Evolutionary conservation across 768 basidiomycete species (phyloP), one percentile per base, ranked within the genome.

Genomic region (Leccinum rimulosum): DNA sequence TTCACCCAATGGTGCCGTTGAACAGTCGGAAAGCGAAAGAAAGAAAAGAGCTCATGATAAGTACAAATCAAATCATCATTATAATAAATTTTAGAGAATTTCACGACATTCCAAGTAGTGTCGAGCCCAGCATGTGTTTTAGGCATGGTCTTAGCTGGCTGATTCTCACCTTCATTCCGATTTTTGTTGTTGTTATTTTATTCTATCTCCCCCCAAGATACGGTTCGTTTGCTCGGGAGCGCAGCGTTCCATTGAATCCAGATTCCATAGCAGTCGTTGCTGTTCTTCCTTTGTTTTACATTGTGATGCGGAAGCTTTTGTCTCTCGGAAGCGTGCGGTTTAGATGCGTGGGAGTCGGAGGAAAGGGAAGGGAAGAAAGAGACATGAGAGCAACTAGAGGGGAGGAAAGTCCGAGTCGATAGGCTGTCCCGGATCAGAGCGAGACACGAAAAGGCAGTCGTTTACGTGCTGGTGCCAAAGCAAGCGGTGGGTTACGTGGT

Each of bases 251-350:
- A 19, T 19, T 17, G 43, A 45, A 45, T 45, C 43, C 11, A 45
- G 19, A 19, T 45, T 19, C 43, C 19, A 45, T 45, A 45, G 43
- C 43, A 19, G 43, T 45, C 43, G 43, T 45, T 45, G 19, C 43
- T 22, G 43, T 45, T 45, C 43, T 45, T 45, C 43, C 43, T 45
- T 45, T 45, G 43, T 45, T 45, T 45, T 45, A 45, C 43, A 45
- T 45, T 12, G 25, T 25, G 43, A 45, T 11, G 19, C 43, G 43
- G 43, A 45, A 12, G 43, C 48, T 49, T 12, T 17, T 62, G 33
- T 57, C 54, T 66, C 61, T 65, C 66, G 66, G 66, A 61, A 66
- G 67, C 64, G 67, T 43, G 61, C 61, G 61, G 40, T 14, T 55
- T 45, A 28, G 52, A 51, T 35, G 61, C 64, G 68, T 70, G 66